Evolutionary conservation across 1,139 yeast genomes (phyloP).

Genomic region (Petasospora fabianii): DNA sequence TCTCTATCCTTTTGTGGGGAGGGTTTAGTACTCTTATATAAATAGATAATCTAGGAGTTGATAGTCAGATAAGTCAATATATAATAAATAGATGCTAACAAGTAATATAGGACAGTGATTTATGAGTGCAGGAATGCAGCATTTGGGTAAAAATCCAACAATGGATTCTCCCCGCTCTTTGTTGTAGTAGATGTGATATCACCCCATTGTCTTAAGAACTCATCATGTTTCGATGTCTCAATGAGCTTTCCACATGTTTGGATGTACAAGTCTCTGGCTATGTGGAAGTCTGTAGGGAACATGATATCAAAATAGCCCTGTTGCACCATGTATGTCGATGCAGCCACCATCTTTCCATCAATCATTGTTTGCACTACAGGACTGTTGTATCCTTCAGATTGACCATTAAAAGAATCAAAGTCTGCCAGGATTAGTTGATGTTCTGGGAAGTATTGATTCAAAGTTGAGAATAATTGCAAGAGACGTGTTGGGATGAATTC

Average conservation of each 20-base stretch:
- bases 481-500: conserved; percentile 81
- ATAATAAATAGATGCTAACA: too few relatives aligned
- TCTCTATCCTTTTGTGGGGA: too few relatives aligned
- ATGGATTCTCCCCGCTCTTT: conserved; percentile 80
- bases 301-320: conserved; percentile 86
- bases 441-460: conserved; percentile 66
- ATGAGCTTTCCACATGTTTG: conserved; percentile 63
- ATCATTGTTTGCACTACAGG: conserved; percentile 85
- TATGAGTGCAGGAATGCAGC: conserved; percentile 59
- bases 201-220: conserved; percentile 69
- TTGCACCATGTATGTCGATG: conserved; percentile 67
- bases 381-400: conserved; percentile 62
- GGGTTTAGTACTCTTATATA: too few relatives aligned
- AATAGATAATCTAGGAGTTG: too few relatives aligned
- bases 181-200: conserved; percentile 67
- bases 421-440: conserved; percentile 74
- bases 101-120: not conserved
- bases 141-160: conserved; percentile 73
- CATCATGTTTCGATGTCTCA: conserved; percentile 54
- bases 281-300: conserved; percentile 77
- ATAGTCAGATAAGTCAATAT: too few relatives aligned
- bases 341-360: conserved; percentile 48
- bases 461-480: conserved; percentile 60
- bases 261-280: conserved; percentile 59
- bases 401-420: conserved; percentile 59